Base-by-base conservation (phyloP, 2,329 filamentous ascomycete species). In the Cercospora brassicicola region DNA sequence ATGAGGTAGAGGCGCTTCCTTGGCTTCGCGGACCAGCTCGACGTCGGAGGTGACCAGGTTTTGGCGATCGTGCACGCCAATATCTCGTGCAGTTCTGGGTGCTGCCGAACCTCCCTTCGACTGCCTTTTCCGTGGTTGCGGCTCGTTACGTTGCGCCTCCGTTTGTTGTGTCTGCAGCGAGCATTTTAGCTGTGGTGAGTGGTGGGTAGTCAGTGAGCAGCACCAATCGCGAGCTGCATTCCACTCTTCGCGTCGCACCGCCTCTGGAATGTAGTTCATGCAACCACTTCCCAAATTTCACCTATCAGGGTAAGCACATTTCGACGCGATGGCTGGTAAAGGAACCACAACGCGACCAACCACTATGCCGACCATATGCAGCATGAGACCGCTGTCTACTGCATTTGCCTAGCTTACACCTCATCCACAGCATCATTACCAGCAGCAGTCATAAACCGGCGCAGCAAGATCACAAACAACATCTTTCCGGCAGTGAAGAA, bases 201-300 rank as follows among this genome's bases (percentile, higher is more conserved):
- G 11, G 33, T 39, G 33, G 11, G 13, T 5, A 36, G 33, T 36
- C 11, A 13, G 11, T 15, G 36, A 39, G 15, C 36, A 42, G 36
- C 15, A 42, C 7, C 36, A 15, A n/a, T 42, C 60, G 15, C 15
- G 60, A 36, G 39, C 28, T 36, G 28, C 62, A 65, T 68, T 68
- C 66, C 62, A 48, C 20, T 33, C 30, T 11, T 7, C 59, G 55
- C 59, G 30, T 59, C 48, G 48, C 8, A 11, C 62, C 48, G 4
- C 39, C 26, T 39, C 33, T 66, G 67, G 67, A 68, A 68, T 68
- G 67, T 56, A 68, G 55, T 62, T 63, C 63, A 68, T 66, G 67
- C 63, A 68, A 66, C 57, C 62, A 59, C 67, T 68, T 28, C n/a
- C 20, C 20, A 36, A 20, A 53, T 66, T n/a, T 51, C 42, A 36